Base-by-base conservation (phyloP, 495 filamentous ascomycete species). In the Bacidia gigantensis region DNA sequence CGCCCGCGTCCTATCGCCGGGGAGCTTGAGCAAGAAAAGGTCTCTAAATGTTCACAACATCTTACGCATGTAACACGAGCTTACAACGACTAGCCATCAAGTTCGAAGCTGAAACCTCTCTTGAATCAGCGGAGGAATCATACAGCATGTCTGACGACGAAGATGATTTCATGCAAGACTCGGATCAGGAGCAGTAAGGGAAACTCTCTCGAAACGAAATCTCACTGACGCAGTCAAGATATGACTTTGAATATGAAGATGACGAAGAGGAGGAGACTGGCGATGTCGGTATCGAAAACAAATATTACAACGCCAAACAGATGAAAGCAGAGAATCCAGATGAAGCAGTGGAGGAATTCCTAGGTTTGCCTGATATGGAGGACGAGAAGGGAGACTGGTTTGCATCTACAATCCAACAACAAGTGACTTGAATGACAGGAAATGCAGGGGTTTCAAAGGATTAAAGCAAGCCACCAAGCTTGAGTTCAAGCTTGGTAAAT, bases 301-400 rank as follows among this genome's bases (percentile, higher is more conserved):
- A 95, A 70, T 98, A 98, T 71, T 98, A 97, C 75, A 97, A 95
- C 70, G 92, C 92, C 23, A 98, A 98, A 71, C 89, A 95, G 67
- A 83, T 93, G 68, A 98, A 98, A 70, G 75, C 73, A 9, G 80
- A 79, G 50, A 85, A 84, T 55, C 87, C 93, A 2, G 82, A 94
- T 59, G 88, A 85, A 51, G 92, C 92, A 1, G 81, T 97, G 41
- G 82, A 82, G 17, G 90, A 96, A 69, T 98, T 98, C 60, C 72
- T 97, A 20, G 84, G 79, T 7, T 81, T 97, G 56, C 87, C 86
- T 9, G 75, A 79, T 9, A 62, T 95, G 53, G 92, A 98, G 67
- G 67, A 77, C 54, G 87, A 93, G 61, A 96, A 96, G 71, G 86
- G 86, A 44, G 90, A 98, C 63, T 96, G 92, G 92, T 84, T 64